Evolutionary conservation across 345 rosid species (phyloP), one percentile per base, ranked within the genome.

Genomic region (Garcia nutans): DNA sequence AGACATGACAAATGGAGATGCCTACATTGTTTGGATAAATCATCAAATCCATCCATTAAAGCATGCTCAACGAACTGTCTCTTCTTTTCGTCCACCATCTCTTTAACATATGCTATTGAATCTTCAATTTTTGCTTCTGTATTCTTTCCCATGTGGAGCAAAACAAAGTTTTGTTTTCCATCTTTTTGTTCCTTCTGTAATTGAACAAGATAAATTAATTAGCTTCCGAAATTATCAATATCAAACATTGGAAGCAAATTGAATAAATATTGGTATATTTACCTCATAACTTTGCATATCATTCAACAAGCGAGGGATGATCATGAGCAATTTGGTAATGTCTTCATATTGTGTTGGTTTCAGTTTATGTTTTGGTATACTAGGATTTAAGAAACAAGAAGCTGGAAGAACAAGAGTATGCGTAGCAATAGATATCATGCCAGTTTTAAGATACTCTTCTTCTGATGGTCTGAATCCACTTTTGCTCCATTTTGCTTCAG

Each of bases 261-360:
- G 20, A 8, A 24, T 10, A 24, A 68, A 6, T 37, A 54, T 33
- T 6, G 1, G 26, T 6, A 33, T 16, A 66, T 41, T 79, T 58
- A 90, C 94, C 92, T 84, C 65, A 47, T 83, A 83, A 72, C 92
- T 84, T 28, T 90, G 90, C 3, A 77, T 74, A 65, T 90, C 94
- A 67, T 91, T 91, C 71, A 88, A 67, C 76, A 91, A 82, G 45
- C 93, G 89, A 69, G 88, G 6, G 20, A 84, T 66, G 37, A 82
- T 33, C 97, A 91, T 91, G 70, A 83, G 54, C 73, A 88, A 61
- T 76, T 77, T 78, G 15, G 93, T 89, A 12, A 88, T 15, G 13
- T 65, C 50, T 13, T 86, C 89, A 64, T 84, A 82, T 8, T 81
- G 73, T 23, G 74, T 19, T 10, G 84, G 76, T 59, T 41, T 58